Evolutionary conservation across 192 early-diverging fungal species (phyloP), one percentile per base, ranked within the genome.

Genomic region (Umbelopsis vinacea): DNA sequence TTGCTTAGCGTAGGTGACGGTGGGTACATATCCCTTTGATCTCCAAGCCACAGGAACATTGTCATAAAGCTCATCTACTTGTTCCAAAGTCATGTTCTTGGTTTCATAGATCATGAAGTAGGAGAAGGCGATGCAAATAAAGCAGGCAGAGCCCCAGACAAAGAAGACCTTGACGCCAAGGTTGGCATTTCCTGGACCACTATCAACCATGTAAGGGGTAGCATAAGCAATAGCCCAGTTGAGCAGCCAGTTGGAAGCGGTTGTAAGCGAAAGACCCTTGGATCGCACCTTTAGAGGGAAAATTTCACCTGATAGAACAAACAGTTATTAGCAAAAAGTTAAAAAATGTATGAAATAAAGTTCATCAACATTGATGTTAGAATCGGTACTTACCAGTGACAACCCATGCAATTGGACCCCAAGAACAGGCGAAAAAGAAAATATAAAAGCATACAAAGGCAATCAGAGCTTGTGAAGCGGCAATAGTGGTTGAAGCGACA

Each of bases 341-440:
- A n/a, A n/a, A n/a, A n/a, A n/a, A n/a, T n/a, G n/a, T n/a, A n/a
- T 15, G 11, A 50, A 1, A 21, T n/a, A 50, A 50, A 10, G 48
- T 1, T 15, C 9, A 12, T 17, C 19, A 50, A 0, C 7, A 21
- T 50, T 6, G 48, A 19, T n/a, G 1, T 17, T 3, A 50, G 5
- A 29, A 29, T 50, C 9, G 2, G 40, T 50, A 17, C 48, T 50
- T 50, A 50, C 72, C 76, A 71, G 73, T 78, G 54, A 78, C 72
- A 67, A 92, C 87, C 93, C 92, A 95, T 29, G 87, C 91, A 40
- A 92, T 87, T 35, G 94, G 93, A n/a, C 93, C 93, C 93, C 93
- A 95, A 24, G 93, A 89, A 74, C 77, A 82, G 54, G 92, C 92
- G 70, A 95, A 95, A 33, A 83, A 88, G 70, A 82, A 79, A 29